Evolutionary conservation across 805 yeast species (phyloP), one percentile per base, ranked within the genome.

Genomic region (Pichia insulana): DNA sequence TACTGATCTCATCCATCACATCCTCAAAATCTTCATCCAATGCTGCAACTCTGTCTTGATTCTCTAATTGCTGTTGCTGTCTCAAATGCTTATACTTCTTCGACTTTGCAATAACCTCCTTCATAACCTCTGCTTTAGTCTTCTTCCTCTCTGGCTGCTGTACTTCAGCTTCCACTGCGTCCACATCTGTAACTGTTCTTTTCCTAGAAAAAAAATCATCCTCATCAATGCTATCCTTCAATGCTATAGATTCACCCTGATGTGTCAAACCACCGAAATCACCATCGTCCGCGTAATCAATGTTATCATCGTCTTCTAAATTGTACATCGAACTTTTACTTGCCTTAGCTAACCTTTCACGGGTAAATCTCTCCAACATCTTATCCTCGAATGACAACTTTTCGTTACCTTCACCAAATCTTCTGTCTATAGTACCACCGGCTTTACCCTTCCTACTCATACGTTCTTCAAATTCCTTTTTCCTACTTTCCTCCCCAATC

Each of bases 341-440:
- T 2, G 73, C 59, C 45, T 73, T 73, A 15, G 71, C 55, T 59
- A 87, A 94, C 58, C 84, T 73, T 66, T 90, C 97, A 43, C 81
- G 77, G 4, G 96, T 85, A 67, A 87, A 92, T 67, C 98, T 79
- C 57, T 83, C 96, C 64, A 92, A 74, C 96, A 88, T 88, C 61
- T 83, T 86, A 52, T 92, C 96, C 62, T 92, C 97, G 11, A 79
- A 79, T n/a, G 82, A 74, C 68, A 92, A 56, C 37, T 68, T 61
- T 7, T 68, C 60, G 61, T 86, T 81, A 49, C 75, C 74, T 57
- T 92, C 98, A 59, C 98, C 99, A 61, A 92, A 90, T 64, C 96
- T 77, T 51, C 88, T 73, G 67, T 92, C 98, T 2, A 78, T 61
- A 12, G 92, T 56, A 2, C 85, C 86, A 40, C 97, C 96, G 31